Conservation (phyloP, 169 alveolate genomes). For the Eimeria zaria region DNA sequence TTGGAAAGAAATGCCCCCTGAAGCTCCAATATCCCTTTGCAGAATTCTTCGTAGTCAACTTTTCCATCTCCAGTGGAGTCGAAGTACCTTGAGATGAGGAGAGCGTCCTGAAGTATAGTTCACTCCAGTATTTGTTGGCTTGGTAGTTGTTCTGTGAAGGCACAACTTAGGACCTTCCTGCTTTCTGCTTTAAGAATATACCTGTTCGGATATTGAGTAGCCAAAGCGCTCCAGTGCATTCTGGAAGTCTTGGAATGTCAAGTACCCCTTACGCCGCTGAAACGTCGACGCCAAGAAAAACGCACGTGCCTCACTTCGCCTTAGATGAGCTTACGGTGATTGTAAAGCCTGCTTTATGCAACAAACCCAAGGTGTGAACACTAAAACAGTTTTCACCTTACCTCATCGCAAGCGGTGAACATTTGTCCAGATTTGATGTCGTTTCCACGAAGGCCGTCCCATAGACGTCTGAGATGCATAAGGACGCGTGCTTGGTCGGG, state of each 20-base stretch:
- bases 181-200: not conserved
- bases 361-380: not conserved
- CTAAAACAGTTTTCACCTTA: not conserved
- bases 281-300: not conserved
- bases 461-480: slow-evolving; percentile 39
- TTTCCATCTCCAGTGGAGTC: slow-evolving; percentile 57
- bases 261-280: slow-evolving; percentile 36
- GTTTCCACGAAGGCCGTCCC: slow-evolving; percentile 64
- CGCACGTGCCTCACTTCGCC: not conserved
- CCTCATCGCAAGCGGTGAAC: slow-evolving; percentile 62
- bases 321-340: not conserved
- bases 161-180: not conserved
- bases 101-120: slow-evolving; percentile 14
- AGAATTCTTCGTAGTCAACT: slow-evolving; percentile 65
- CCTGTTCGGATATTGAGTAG: slow-evolving; percentile 57
- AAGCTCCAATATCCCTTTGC: slow-evolving; percentile 57
- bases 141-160: not conserved
- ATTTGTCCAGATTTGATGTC: slow-evolving; percentile 35
- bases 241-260: slow-evolving; percentile 48
- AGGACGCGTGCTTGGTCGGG: slow-evolving; percentile 62
- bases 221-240: slow-evolving; percentile 45
- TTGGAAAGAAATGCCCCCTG: slow-evolving; percentile 26
- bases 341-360: not conserved
- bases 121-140: slow-evolving; percentile 4
- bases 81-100: slow-evolving; percentile 35